Conservation (phyloP, 768 basidiomycete species). For the Auriscalpium vulgare region DNA sequence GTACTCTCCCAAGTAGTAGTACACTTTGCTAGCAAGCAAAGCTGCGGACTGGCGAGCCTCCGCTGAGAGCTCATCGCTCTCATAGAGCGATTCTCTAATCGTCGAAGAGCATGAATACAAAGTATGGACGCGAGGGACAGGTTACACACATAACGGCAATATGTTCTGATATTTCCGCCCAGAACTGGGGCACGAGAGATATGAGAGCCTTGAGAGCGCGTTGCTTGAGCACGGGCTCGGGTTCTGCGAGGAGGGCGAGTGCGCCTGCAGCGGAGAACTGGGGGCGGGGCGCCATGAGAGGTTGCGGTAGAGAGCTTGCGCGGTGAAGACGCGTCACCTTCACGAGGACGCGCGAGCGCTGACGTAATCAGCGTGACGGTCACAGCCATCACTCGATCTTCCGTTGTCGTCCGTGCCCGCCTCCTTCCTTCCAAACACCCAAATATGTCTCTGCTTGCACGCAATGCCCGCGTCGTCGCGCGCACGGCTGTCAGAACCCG, state of each 20-base stretch:
- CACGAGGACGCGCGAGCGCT: conserved; percentile 1
- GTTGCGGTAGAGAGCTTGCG: conserved; percentile 15
- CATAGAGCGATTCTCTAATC: conserved; percentile 81
- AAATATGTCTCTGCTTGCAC: conserved; percentile 32
- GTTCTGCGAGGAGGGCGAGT: conserved; percentile 86
- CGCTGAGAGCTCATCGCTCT: conserved; percentile 67
- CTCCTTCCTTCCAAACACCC: neutral
- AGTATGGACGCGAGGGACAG: neutral
- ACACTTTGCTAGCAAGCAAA: conserved; percentile 93
- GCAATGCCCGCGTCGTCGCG: conserved; percentile 38
- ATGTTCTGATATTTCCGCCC: conserved; percentile 97
- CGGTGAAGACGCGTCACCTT: conserved; percentile 32
- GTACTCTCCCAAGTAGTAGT: conserved; percentile 93
- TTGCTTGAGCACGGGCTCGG: conserved; percentile 78
- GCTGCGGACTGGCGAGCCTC: conserved; percentile 78
- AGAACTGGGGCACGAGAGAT: conserved; percentile 85
- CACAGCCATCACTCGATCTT: neutral
- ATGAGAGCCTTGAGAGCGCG: conserved; percentile 84
- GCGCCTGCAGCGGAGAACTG: conserved; percentile 86
- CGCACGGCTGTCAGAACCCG: conserved; percentile 34
- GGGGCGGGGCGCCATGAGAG: conserved; percentile 54
- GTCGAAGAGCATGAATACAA: neutral
- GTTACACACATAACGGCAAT: conserved; percentile 75
- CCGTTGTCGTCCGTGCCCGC: neutral
- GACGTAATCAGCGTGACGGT: neutral